A percentile compares a stretch with the other conserved stretches of the same genome.
These are phyloP conservation scores for Pseudonitzschia multiseries DNA, from an alignment of 108 stramenopile species.

Conservation along the genomic window DNA sequence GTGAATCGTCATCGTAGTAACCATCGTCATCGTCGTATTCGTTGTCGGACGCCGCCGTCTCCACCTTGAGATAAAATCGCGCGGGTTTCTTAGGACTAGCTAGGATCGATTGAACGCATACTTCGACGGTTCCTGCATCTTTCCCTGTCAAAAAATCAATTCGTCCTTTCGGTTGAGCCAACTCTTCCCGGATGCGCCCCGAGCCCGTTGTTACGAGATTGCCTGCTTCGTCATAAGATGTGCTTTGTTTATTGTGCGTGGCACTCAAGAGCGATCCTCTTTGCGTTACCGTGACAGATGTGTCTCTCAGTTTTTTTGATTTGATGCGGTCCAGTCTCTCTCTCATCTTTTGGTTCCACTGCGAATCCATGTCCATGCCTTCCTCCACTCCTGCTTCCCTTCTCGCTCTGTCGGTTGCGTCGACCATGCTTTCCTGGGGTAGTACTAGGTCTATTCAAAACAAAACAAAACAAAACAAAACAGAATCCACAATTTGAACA, in stretches of 20 bases:
- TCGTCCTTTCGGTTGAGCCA: conserved; percentile 19
- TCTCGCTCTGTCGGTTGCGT: neutral
- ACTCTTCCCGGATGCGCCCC: conserved; percentile 33
- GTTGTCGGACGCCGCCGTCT: neutral
- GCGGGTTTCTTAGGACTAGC: conserved; percentile 28
- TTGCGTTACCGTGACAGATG: conserved; percentile 28
- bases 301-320: conserved; percentile 22
- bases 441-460: conserved; percentile 20
- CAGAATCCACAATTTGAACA: neutral
- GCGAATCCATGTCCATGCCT: conserved; percentile 20
- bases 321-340: conserved; percentile 32
- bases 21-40: conserved; percentile 13
- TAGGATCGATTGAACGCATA: conserved; percentile 36
- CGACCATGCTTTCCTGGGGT: conserved; percentile 1
- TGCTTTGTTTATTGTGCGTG: conserved; percentile 15
- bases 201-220: conserved; percentile 7
- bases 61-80: conserved; percentile 17
- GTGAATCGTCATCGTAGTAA: conserved; percentile 3
- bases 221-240: conserved; percentile 3
- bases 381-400: conserved; percentile 16
- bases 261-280: conserved; percentile 5
- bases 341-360: conserved; percentile 35
- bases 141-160: conserved; percentile 29
- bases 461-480: conserved; percentile 1
- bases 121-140: conserved; percentile 30